Evolutionary conservation across 768 basidiomycete genomes (phyloP).

Genomic region (Russula sp.): DNA sequence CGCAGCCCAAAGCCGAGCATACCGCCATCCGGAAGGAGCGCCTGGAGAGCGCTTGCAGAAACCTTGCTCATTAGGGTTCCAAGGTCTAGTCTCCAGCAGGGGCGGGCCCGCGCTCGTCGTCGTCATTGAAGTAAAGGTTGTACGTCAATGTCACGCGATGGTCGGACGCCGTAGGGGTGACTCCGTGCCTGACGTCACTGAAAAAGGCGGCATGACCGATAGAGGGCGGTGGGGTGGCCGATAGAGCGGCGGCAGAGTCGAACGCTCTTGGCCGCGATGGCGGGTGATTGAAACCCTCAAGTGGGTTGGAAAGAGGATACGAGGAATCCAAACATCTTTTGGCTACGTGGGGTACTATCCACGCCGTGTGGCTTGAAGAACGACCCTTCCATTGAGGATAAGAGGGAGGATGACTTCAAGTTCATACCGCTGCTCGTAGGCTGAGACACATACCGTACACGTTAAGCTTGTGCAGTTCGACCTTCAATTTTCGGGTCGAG

Average conservation of each 20-base stretch:
- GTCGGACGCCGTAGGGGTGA: slow-evolving; percentile 41
- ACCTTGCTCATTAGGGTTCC: slow-evolving; percentile 7
- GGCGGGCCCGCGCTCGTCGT: neutral
- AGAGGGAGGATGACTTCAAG: neutral
- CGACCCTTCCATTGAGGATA: slow-evolving; percentile 38
- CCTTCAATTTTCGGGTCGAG: slow-evolving; percentile 31
- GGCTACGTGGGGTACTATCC: slow-evolving; percentile 45
- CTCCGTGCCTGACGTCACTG: slow-evolving; percentile 48
- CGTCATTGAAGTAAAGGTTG: slow-evolving; percentile 38
- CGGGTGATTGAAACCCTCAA: slow-evolving; percentile 43
- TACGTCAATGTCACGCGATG: slow-evolving; percentile 47
- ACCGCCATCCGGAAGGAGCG: slow-evolving; percentile 43
- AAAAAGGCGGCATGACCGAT: slow-evolving; percentile 45
- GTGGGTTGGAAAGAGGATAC: too few species aligned
- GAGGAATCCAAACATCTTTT: too few species aligned
- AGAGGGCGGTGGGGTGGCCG: slow-evolving; percentile 18
- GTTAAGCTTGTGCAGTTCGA: slow-evolving; percentile 47
- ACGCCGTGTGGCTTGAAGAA: slow-evolving; percentile 53
- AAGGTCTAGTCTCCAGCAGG: neutral
- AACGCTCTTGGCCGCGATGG: slow-evolving; percentile 37
- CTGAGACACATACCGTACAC: slow-evolving; percentile 40
- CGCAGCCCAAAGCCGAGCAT: slow-evolving; percentile 42
- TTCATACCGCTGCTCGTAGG: neutral
- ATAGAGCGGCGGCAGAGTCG: slow-evolving; percentile 39
- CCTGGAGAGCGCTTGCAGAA: slow-evolving; percentile 29